phyloP scores from a whole-genome alignment of 2,329 filamentous ascomycete species.

The Colletotrichum tropicicola region DNA sequence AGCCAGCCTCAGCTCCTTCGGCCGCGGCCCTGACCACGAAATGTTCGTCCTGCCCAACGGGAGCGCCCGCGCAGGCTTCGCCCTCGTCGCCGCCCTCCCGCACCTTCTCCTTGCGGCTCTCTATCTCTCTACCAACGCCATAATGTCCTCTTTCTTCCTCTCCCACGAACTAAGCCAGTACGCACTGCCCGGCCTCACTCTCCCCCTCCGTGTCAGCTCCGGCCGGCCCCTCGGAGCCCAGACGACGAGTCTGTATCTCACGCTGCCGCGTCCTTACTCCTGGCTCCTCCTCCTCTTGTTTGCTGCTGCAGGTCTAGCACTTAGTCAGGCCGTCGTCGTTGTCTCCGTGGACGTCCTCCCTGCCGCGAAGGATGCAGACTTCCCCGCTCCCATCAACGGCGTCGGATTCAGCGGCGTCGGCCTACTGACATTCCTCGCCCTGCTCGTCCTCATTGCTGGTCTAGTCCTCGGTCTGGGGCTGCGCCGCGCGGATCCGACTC shows the following conservation, averaged over 20 bases:
- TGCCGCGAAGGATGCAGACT: background rate
- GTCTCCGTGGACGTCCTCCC: slow-evolving; percentile 38
- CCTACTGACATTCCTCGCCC: slow-evolving; percentile 49
- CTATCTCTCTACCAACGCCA: slow-evolving; percentile 57
- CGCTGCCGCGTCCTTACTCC: slow-evolving; percentile 56
- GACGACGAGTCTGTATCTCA: slow-evolving; percentile 57
- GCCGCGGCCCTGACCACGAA: slow-evolving; percentile 44
- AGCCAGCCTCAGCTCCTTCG: slow-evolving; percentile 48
- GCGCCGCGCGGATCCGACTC: slow-evolving; percentile 46
- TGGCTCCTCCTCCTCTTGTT: slow-evolving; percentile 55
- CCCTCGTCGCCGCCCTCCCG: slow-evolving; percentile 54
- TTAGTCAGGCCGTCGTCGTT: slow-evolving; percentile 49
- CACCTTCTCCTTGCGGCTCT: slow-evolving; percentile 57
- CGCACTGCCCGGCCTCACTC: slow-evolving; percentile 41
- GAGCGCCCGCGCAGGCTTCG: slow-evolving; percentile 38
- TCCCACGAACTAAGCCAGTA: slow-evolving; percentile 60
- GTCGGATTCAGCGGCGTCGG: slow-evolving; percentile 54
- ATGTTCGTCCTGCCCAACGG: slow-evolving; percentile 39
- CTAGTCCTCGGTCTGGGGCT: slow-evolving; percentile 49
- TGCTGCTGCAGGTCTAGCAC: slow-evolving; percentile 51
- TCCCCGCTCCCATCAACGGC: slow-evolving; percentile 35
- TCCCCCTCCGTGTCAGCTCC: slow-evolving; percentile 56
- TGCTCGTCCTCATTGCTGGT: slow-evolving; percentile 47
- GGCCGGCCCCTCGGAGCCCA: slow-evolving; percentile 53
- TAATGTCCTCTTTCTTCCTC: slow-evolving; percentile 57